Evolutionary conservation across 345 rosid genomes (phyloP).

Genomic region (Sisymbrium irio): DNA sequence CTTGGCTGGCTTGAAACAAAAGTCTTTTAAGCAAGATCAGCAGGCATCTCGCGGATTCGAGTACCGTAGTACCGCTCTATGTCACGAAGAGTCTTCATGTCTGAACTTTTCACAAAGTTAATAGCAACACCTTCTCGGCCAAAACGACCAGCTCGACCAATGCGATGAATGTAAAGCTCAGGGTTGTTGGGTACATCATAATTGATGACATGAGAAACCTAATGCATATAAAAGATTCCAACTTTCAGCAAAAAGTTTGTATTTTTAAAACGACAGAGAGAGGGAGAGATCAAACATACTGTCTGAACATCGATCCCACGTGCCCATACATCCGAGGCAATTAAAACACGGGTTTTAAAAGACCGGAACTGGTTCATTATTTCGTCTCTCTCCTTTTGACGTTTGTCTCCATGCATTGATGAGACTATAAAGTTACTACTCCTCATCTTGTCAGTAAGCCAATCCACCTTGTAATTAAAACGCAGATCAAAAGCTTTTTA

Average conservation of each 20-base stretch:
- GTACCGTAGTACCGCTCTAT: constrained; percentile 79
- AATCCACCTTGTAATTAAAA: constrained; percentile 69
- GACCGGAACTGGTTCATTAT: constrained; percentile 79
- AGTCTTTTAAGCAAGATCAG: constrained; percentile 54
- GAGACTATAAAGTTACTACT: constrained; percentile 82
- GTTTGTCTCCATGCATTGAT: constrained; percentile 99
- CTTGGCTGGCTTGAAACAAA: background rate
- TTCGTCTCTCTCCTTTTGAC: constrained; percentile 94
- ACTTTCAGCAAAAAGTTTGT: background rate
- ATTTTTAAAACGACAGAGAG: background rate
- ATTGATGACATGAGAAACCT: constrained; percentile 93
- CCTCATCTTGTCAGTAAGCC: constrained; percentile 97
- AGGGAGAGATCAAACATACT: constrained; percentile 40
- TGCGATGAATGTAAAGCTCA: constrained; percentile 94
- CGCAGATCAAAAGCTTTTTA: background rate
- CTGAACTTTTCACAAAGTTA: constrained; percentile 79
- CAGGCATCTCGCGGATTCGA: constrained; percentile 84
- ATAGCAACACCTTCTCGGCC: constrained; percentile 97
- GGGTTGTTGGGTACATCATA: constrained; percentile 92
- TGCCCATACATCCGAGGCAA: constrained; percentile 99
- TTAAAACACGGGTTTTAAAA: constrained; percentile 79
- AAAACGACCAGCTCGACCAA: constrained; percentile 95
- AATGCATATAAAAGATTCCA: background rate
- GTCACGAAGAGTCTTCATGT: constrained; percentile 73
- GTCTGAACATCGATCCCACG: constrained; percentile 95